Evolutionary conservation across 441 rosid genomes (phyloP).

Genomic region (Pelargonium citronellum): DNA sequence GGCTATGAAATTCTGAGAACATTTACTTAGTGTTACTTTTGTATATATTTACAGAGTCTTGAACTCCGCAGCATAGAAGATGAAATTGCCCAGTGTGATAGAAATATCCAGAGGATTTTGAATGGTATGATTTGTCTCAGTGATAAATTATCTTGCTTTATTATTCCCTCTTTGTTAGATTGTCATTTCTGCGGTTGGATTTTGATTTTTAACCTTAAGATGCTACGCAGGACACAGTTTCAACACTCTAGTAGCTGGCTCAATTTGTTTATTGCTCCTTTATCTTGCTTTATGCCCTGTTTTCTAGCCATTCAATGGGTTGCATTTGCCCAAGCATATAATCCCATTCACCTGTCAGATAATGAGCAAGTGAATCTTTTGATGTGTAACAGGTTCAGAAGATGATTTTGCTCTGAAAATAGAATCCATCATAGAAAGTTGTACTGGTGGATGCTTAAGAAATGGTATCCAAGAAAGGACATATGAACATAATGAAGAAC

Average conservation of each 20-base stretch:
- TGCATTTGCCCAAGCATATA: not conserved
- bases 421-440: conserved; percentile 44
- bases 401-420: conserved; percentile 48
- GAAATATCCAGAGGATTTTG: conserved; percentile 41
- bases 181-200: not conserved
- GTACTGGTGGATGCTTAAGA: conserved; percentile 29
- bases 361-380: not conserved
- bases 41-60: conserved; percentile 42
- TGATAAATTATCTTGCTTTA: conserved; percentile 15
- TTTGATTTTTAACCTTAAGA: not conserved
- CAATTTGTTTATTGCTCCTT: not conserved
- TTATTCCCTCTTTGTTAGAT: conserved; percentile 8
- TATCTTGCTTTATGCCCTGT: conserved; percentile 3
- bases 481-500: conserved; percentile 26
- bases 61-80: conserved; percentile 60
- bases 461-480: conserved; percentile 22
- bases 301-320: not conserved
- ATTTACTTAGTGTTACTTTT: conserved; percentile 9
- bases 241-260: not conserved
- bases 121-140: conserved; percentile 31
- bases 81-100: conserved; percentile 63
- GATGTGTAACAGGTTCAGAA: conserved; percentile 33
- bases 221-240: not conserved
- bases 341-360: not conserved
- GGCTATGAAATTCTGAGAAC: conserved; percentile 4